Evolutionary conservation across 257 asterid genomes (phyloP), one percentile per base, ranked within the genome.

Genomic region (Plantago ovata): DNA sequence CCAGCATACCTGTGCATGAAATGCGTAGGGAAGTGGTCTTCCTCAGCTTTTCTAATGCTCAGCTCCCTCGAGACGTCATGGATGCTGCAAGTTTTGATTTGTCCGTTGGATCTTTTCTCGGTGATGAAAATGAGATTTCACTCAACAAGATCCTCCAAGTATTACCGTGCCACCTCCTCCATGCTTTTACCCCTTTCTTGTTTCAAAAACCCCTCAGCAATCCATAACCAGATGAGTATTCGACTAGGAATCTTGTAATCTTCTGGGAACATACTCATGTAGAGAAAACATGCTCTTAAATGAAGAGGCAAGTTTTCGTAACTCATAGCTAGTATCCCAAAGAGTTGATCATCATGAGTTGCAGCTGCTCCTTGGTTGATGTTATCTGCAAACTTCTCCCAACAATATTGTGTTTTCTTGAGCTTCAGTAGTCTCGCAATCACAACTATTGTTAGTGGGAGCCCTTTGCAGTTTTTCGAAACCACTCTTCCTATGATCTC

Each of bases 131-230:
- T 20, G 14, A 61, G 67, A 68, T 32, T 53, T 45, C 64, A 20
- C 16, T 57, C 65, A 4, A 42, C 46, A 8, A 66, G 65, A 4
- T 50, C 65, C 46, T 2, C 5, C 19, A 66, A 3, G 39, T 58
- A 38, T 16, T 40, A 57, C 45, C 53, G 42, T 7, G 67, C 67
- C 56, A 60, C 56, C 18, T 61, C 73, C 22, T 68, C 73, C 48
- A 61, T 9, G 13, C 13, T 60, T 15, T 53, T 61, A 8, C 4
- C 3, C 9, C 23, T 18, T 6, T 8, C 14, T 7, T 9, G 46
- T 38, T 54, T 51, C 13, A 68, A 4, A 53, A 60, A 68, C n/a
- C 72, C 73, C 63, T 68, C 73, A 6, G 68, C 67, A 23, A 41
- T 49, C 73, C 67, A 61, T 38, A 68, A 16, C 57, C 24, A 53